phyloP scores from a whole-genome alignment of 1,139 yeast genomes.

The Debaryomyces singareniensis region DNA sequence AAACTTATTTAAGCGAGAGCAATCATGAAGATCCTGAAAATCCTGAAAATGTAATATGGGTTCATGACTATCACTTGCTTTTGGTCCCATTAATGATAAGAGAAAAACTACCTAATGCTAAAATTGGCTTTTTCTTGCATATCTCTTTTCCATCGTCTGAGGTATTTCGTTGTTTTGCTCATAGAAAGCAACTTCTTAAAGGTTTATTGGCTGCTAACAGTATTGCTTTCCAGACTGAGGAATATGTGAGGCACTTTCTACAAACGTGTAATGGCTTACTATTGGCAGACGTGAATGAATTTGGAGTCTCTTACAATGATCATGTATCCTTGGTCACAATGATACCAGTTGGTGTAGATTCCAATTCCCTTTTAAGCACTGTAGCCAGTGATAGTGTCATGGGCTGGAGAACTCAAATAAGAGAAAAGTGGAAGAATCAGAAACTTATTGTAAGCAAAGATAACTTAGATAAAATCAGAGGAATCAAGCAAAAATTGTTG shows the following conservation, averaged over 20 bases:
- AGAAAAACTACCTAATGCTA: constrained; percentile 68
- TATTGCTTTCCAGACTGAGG: constrained; percentile 85
- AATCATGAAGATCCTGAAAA: constrained; percentile 40
- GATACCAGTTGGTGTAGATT: constrained; percentile 86
- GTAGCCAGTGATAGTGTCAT: constrained; percentile 46
- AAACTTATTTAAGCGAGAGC: constrained; percentile 47
- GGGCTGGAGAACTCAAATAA: constrained; percentile 66
- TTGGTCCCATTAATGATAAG: constrained; percentile 84
- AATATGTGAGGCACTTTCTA: constrained; percentile 86
- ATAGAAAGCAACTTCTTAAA: constrained; percentile 64
- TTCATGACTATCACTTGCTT: constrained; percentile 89
- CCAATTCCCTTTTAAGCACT: constrained; percentile 46
- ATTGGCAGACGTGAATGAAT: constrained; percentile 74
- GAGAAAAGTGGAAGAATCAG: constrained; percentile 72
- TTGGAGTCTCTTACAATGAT: constrained; percentile 66
- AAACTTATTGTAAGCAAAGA: constrained; percentile 80
- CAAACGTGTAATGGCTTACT: constrained; percentile 85
- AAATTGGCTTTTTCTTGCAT: constrained; percentile 88
- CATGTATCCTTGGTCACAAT: constrained; percentile 61
- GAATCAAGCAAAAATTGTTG: constrained; percentile 77
- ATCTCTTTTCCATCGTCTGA: constrained; percentile 95
- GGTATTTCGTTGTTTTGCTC: constrained; percentile 90
- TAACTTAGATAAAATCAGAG: constrained; percentile 81
- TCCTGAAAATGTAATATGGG: constrained; percentile 62
- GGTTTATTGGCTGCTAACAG: constrained; percentile 90